Conservation (phyloP, 1,284 basidiomycete species). For the Pascua guehoae region DNA sequence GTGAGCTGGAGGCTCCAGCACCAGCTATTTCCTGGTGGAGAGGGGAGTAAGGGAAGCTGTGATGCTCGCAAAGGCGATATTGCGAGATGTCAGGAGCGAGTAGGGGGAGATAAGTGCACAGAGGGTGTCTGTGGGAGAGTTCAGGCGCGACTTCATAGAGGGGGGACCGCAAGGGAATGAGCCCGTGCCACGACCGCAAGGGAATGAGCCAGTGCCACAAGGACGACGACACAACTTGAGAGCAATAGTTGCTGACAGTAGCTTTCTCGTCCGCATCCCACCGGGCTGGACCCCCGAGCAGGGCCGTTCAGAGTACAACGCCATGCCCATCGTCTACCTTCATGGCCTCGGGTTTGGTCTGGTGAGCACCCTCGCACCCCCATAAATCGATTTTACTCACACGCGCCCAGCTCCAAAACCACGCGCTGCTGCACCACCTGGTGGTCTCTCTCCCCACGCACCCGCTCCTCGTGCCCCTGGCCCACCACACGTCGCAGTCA, state of each 20-base stretch:
- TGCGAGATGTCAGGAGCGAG: no score
- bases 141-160: no score
- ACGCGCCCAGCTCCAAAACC: constrained; percentile 55
- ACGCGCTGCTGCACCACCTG: constrained; percentile 47
- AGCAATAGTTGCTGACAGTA: constrained; percentile 34
- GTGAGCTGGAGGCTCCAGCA: no score
- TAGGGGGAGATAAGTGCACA: no score
- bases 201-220: no score
- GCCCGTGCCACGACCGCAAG: no score
- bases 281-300: constrained; percentile 58
- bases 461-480: constrained; percentile 72
- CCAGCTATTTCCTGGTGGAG: no score
- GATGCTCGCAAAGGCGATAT: no score
- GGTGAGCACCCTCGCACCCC: constrained; percentile 14
- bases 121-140: no score
- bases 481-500: constrained; percentile 79
- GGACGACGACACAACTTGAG: not conserved
- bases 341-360: constrained; percentile 83
- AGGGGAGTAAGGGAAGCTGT: no score
- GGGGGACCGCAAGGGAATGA: no score
- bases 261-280: constrained; percentile 72
- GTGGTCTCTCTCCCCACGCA: constrained; percentile 57
- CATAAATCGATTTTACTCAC: not conserved
- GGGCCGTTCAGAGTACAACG: constrained; percentile 37
- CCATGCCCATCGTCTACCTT: constrained; percentile 72